Evolutionary conservation across 345 rosid species (phyloP), one percentile per base, ranked within the genome.

Genomic region (Limnanthes douglasii): DNA sequence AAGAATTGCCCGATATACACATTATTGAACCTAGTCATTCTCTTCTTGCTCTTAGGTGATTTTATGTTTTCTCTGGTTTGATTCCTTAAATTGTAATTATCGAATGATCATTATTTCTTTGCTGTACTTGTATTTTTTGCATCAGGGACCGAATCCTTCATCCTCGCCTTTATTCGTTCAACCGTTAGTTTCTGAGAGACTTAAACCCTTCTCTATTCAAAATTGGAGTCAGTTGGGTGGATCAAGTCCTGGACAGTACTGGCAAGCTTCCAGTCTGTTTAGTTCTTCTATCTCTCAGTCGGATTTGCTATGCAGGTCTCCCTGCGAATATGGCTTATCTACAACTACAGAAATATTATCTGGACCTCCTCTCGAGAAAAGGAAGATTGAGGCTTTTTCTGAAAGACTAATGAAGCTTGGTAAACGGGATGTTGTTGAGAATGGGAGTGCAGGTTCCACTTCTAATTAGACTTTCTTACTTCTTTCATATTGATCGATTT

Each of bases 201-300:
- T 50, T 28, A 68, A 63, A 35, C 86, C 72, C 51, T 24, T 51
- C 44, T 43, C 86, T 41, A 53, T 48, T 25, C 75, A 72, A 50
- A 61, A 45, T 45, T 75, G 81, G 95, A 59, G 50, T 60, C 78
- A 70, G 23, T 64, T 83, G 45, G 66, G 73, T 36, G 73, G 78
- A 50, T 66, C 82, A 25, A 80, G 90, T 48, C 88, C 83, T 30
- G 73, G 69, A 11, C 82, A 77, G 36, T 70, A 70, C 85, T 66
- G 70, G 38, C 92, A 64, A 65, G 88, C 94, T 11, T 76, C 88
- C 34, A 64, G 49, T 48, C 45, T 71, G 32, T 71, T 72, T 57
- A 64, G 53, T 59, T 64, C 94, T 38, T 56, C 75, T 7, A 58
- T 64, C 61, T 15, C 68, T 47, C 85, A 73, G 44, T 42, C 73